Base-by-base conservation (phyloP, 768 basidiomycete genomes). In the Phylloporus sp. region DNA sequence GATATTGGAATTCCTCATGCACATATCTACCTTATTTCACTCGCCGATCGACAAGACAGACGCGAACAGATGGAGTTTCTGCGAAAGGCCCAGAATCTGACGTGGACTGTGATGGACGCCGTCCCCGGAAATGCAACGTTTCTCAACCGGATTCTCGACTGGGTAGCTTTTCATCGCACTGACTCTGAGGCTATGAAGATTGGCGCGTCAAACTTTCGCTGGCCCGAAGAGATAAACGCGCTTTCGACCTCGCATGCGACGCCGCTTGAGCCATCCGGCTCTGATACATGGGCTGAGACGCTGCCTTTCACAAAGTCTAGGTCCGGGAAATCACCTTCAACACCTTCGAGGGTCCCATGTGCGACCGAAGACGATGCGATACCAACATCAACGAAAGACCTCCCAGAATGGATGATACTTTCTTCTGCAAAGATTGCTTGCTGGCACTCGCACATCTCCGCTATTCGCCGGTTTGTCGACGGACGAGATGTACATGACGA, bases 361-460 rank as follows among this genome's bases (percentile, higher is more conserved):
- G 75, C 80, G 32, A 69, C 58, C 13, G 56, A 73, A 38, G 71
- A 82, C 57, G 66, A 72, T 54, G 62, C 64, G 15, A 59, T 77
- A 16, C 53, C 66, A 0, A 57, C 67, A 8, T 78, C 73, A 54
- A 60, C 55, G 32, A 57, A 70, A 13, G 55, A 55, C 1, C 62
- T 80, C 7, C 77, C 77, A 3, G 68, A 72, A 22, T 73, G 80
- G 63, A 71, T 73, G 63, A 54, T 81, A 27, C 78, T 90, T 44
- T 82, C 83, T 1, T 70, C 74, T 24, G 75, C 77, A 16, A 80
- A 84, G 47, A 64, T 88, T 31, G 85, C 86, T 11, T 88, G 85
- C 66, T 88, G 85, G 85, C 71, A 81, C 59, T 88, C 86, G 1
- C 87, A 89, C 63, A 54, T 82, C 11, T 73, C 70, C 27, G 72